phyloP scores from a whole-genome alignment of 768 basidiomycete species.

The Boletus coccyginus region DNA sequence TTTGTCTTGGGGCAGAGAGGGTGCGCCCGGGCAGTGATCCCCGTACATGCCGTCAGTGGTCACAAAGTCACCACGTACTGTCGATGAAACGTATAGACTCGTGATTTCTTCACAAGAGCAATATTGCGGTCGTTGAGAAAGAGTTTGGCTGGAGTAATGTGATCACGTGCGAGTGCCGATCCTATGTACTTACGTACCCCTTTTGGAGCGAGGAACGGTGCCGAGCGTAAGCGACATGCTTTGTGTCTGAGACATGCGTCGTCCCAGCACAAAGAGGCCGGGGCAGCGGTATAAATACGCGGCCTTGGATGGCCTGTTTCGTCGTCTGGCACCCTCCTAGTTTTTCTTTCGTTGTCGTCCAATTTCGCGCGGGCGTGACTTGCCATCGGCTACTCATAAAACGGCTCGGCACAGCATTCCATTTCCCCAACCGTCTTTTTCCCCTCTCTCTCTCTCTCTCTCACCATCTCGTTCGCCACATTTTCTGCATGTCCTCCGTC shows the following conservation, averaged over 20 bases:
- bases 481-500: conserved; percentile 9
- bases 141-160: neutral
- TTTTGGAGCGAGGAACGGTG: neutral
- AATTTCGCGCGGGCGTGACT: conserved; percentile 16
- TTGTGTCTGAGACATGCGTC: conserved; percentile 17
- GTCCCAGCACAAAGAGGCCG: neutral
- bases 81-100: no score
- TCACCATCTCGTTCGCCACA: neutral
- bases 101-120: no score
- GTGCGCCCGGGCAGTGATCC: no score
- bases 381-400: neutral
- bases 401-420: conserved; percentile 9
- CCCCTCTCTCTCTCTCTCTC: neutral
- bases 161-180: conserved; percentile 13
- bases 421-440: neutral
- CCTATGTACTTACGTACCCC: neutral
- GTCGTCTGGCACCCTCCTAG: conserved; percentile 6
- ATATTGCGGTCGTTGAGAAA: no score
- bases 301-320: neutral
- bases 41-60: neutral
- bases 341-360: neutral
- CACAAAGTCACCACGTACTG: neutral
- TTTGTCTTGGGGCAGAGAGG: no score
- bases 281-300: conserved; percentile 17
- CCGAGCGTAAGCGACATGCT: conserved; percentile 1